A percentile compares a stretch with the other conserved stretches of the same genome.
These are phyloP conservation scores for Boletus vermiculosoides DNA, from an alignment of 768 basidiomycete species.

Conservation along the genomic window DNA sequence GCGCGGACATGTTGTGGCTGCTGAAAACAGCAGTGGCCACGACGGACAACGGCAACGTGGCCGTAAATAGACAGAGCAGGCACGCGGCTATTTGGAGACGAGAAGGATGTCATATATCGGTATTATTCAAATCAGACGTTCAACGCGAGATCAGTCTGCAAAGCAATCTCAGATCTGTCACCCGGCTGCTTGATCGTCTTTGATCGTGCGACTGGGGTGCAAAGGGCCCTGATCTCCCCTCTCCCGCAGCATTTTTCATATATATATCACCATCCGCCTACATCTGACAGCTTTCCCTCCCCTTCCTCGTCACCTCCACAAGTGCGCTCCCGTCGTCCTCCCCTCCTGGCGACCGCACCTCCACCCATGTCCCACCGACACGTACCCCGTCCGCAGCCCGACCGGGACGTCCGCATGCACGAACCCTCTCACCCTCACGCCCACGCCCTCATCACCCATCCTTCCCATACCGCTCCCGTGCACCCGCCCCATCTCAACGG, in stretches of 20 bases:
- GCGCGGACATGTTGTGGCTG: slow-evolving; percentile 36
- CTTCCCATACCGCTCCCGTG: slow-evolving; percentile 33
- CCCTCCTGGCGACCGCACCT: slow-evolving; percentile 25
- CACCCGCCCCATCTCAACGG: slow-evolving; percentile 56
- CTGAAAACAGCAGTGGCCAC: slow-evolving; percentile 38
- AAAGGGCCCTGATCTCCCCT: slow-evolving; percentile 43
- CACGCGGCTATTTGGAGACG: slow-evolving; percentile 56
- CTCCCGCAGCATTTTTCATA: slow-evolving; percentile 43
- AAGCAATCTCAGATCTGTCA: slow-evolving; percentile 38
- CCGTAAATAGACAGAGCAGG: slow-evolving; percentile 43
- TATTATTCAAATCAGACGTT: slow-evolving; percentile 38
- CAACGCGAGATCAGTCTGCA: slow-evolving; percentile 40
- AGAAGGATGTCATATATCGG: slow-evolving; percentile 34
- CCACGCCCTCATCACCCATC: slow-evolving; percentile 44
- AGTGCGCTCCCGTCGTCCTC: slow-evolving; percentile 24
- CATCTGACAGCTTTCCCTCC: slow-evolving; percentile 46
- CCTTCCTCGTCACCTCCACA: slow-evolving; percentile 41
- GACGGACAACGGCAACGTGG: slow-evolving; percentile 49
- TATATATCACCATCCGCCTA: slow-evolving; percentile 55
- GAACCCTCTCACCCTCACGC: slow-evolving; percentile 47
- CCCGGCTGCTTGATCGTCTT: slow-evolving; percentile 52
- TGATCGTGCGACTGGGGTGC: slow-evolving; percentile 58
- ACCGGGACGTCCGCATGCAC: slow-evolving; percentile 64
- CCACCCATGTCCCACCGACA: slow-evolving; percentile 59
- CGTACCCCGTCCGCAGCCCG: slow-evolving; percentile 52